Base-by-base conservation (phyloP, 2,329 filamentous ascomycete genomes). In the Thielaviopsis cerberus region DNA sequence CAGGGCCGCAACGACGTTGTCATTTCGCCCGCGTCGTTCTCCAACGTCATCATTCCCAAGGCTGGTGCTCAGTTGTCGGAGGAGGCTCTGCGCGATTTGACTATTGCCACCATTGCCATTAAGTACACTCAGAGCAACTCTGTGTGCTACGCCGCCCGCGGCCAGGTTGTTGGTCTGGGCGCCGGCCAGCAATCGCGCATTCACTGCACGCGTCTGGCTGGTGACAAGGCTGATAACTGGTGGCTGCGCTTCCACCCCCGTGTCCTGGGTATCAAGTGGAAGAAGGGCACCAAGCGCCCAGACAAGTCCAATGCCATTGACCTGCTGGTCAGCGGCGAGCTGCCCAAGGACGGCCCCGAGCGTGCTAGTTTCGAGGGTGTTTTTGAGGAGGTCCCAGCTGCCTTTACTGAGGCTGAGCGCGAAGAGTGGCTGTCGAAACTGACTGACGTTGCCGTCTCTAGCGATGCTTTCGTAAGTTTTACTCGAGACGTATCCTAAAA, bases 41-140 rank as follows among this genome's bases (percentile, higher is more conserved):
- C 74, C 70, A 86, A 80, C 59, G 81, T 96, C 69, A 81, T 97
- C 68, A 88, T 86, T 15, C 90, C 91, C 63, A 94, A 94, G 75
- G 82, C 88, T 65, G 77, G 81, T 55, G 72, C 75, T 45, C 71
- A 79, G 20, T 79, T 98, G 22, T 80, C 90, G 45, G 88, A 92
- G 66, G 78, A 80, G 58, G 92, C 92, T 56, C 78, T 91, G 62
- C 83, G 91, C 62, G 92, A 98, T 67, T 76, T 98, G 63, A 90
- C 91, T 26, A 85, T 98, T 53, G 92, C 92, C 57, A 98, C 92
- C 58, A 96, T 98, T 67, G 89, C 92, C 34, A 79, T 97, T 66
- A 98, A 98, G 75, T 98, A 95, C 76, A 98, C 92, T 1, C 90
- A 98, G 74, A 95, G 89, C 69, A 98, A 98, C 80, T 96, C 90